Base-by-base conservation (phyloP, 305 asterid species). In the Fraxinus albicans region DNA sequence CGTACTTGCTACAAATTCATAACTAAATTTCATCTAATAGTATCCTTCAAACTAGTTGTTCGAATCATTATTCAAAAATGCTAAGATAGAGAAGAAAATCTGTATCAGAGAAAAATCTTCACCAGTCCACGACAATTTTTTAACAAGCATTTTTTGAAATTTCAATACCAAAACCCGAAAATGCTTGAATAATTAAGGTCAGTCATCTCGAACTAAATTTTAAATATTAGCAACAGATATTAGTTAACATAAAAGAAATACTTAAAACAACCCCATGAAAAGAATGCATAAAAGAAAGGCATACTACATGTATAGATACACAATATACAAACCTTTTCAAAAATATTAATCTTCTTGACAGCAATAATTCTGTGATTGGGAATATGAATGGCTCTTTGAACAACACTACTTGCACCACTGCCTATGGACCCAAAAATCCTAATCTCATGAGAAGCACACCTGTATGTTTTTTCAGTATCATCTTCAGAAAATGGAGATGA, bases 341-440 rank as follows among this genome's bases (percentile, higher is more conserved):
- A 96, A 78, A 96, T 96, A 86, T 96, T 96, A 81, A 96, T 96
- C 88, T 92, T 96, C 91, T 96, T 96, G 85, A 96, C 92, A 88
- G 98, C 99, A 89, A 96, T 94, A 82, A 96, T 92, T 72, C 98
- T 89, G 87, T 96, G 99, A 86, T 90, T 92, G 7, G 99, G 99
- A 65, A 96, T 91, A 77, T 94, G 98, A 86, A 96, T 93, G 79
- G 99, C 99, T 81, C 98, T 92, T 91, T 94, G 99, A 80, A 96
- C 99, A 83, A 96, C 93, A 87, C 99, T 94, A 86, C 99, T 96
- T 36, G 99, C 99, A 4, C 99, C 99, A 82, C 94, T 88, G 47
- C 99, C 99, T 6, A 96, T 96, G 65, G 97, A 89, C 83, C 98
- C 98, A 86, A 89, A 96, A 70, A 93, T 84, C 89, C 99, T 90